Percentiles rank a stretch among this genome's conserved stretches.
These are phyloP conservation scores for Pseudopyrenochaeta lycopersici DNA, from an alignment of 2,329 filamentous ascomycete genomes.

Conservation along the genomic window DNA sequence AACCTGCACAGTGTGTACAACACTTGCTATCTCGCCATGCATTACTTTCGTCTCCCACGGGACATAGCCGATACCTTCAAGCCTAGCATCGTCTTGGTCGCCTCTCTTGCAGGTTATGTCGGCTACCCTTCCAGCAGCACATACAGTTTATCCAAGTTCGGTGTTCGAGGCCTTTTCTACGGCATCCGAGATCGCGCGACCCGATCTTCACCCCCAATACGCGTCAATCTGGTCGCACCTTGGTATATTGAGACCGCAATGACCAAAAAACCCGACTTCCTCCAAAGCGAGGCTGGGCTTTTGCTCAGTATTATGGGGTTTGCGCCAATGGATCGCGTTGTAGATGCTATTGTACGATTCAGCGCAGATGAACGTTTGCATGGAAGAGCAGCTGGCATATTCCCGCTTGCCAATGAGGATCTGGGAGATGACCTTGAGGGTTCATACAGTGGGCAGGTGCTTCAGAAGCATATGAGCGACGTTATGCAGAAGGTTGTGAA, in stretches of 20 bases:
- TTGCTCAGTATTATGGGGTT: constrained; percentile 22
- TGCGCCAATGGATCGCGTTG: constrained; percentile 29
- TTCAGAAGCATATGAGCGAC: constrained; percentile 14
- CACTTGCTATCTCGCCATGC: constrained; percentile 34
- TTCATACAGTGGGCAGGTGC: constrained; percentile 13
- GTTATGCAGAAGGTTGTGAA: constrained; percentile 9
- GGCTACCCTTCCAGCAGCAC: constrained; percentile 31
- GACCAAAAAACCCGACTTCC: constrained; percentile 15
- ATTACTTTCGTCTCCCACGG: constrained; percentile 34
- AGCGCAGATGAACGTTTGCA: constrained; percentile 19
- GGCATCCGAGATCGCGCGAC: constrained; percentile 26
- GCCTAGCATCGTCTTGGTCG: constrained; percentile 31
- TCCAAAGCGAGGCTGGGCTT: constrained; percentile 16
- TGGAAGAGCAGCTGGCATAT: constrained; percentile 27
- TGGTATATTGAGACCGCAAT: constrained; percentile 36
- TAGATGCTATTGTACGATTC: constrained; percentile 28
- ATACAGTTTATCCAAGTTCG: constrained; percentile 40
- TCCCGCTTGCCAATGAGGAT: constrained; percentile 26
- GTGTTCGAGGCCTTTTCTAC: constrained; percentile 37
- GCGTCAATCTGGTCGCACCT: constrained; percentile 40
- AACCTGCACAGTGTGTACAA: constrained; percentile 36
- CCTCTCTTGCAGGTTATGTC: constrained; percentile 33
- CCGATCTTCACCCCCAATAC: constrained; percentile 14
- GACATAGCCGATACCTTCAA: constrained; percentile 16
- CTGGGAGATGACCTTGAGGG: constrained; percentile 33